phyloP scores from a whole-genome alignment of 257 asterid genomes.

The Hygrophila difformis region DNA sequence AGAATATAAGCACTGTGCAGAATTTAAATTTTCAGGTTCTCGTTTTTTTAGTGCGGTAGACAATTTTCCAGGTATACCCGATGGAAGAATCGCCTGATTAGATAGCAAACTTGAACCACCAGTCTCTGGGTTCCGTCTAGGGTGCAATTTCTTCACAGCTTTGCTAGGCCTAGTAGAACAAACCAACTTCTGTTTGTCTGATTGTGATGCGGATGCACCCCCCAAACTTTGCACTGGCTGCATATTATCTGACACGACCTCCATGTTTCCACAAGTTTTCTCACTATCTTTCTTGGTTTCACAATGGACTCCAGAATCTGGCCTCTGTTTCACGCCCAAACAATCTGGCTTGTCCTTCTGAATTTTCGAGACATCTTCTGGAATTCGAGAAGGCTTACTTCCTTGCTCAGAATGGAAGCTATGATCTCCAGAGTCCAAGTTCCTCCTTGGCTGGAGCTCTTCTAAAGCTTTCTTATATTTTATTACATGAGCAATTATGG shows the following conservation, averaged over 20 bases:
- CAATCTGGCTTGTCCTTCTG: constrained; percentile 12
- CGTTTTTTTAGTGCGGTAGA: constrained; percentile 27
- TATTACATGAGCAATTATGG: constrained; percentile 17
- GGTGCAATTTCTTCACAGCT: constrained; percentile 28
- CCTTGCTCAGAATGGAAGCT: constrained; percentile 19
- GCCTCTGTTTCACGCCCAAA: constrained; percentile 13
- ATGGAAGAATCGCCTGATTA: constrained; percentile 14
- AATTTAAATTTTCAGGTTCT: constrained; percentile 9
- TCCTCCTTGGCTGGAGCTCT: constrained; percentile 38
- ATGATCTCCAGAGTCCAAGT: constrained; percentile 25
- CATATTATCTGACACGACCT: constrained; percentile 11
- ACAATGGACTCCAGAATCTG: constrained; percentile 14
- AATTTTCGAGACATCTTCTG: not conserved
- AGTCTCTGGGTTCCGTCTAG: constrained; percentile 26
- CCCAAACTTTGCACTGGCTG: constrained; percentile 12
- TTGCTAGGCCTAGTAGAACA: constrained; percentile 17
- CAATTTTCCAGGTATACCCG: constrained; percentile 6
- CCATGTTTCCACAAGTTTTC: constrained; percentile 13
- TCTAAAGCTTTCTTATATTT: constrained; percentile 25
- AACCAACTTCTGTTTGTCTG: constrained; percentile 14
- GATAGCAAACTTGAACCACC: constrained; percentile 20
- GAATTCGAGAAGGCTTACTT: constrained; percentile 15
- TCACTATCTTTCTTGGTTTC: constrained; percentile 14
- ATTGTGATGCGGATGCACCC: constrained; percentile 15
- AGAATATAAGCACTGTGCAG: constrained; percentile 21